phyloP scores from a whole-genome alignment of 495 filamentous ascomycete species.

The Annulohypoxylon bovei region DNA sequence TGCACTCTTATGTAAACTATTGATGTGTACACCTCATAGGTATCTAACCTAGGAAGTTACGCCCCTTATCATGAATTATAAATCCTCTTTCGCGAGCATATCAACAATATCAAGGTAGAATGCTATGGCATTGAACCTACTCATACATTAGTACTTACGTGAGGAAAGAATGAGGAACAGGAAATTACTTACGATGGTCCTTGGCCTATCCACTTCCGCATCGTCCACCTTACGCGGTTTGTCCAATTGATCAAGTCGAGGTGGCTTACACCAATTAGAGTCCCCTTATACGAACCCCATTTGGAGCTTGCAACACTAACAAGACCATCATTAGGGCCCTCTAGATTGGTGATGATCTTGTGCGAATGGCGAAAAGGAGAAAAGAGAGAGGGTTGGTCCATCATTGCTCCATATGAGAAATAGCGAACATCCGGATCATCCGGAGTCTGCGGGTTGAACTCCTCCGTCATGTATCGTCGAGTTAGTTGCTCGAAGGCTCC shows the following conservation, averaged over 20 bases:
- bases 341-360: conserved; percentile 70
- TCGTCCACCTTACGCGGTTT: conserved; percentile 78
- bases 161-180: not conserved
- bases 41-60: not conserved
- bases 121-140: conserved; percentile 94
- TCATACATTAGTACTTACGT: conserved; percentile 19
- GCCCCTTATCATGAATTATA: conserved; percentile 49
- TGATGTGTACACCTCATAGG: not conserved
- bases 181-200: conserved; percentile 68
- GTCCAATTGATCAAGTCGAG: conserved; percentile 97
- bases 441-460: conserved; percentile 84
- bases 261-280: conserved; percentile 87
- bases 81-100: conserved; percentile 79
- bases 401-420: conserved; percentile 88
- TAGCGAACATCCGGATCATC: conserved; percentile 82
- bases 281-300: conserved; percentile 95
- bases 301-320: conserved; percentile 86
- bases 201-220: conserved; percentile 73
- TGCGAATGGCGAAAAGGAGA: conserved; percentile 81
- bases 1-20: not conserved
- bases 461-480: conserved; percentile 77
- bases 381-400: conserved; percentile 68
- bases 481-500: conserved; percentile 90
- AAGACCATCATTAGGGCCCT: conserved; percentile 92
- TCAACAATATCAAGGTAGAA: conserved; percentile 93